Conservation (phyloP, 306 rosid species). For the Trifolium fragiferum region DNA sequence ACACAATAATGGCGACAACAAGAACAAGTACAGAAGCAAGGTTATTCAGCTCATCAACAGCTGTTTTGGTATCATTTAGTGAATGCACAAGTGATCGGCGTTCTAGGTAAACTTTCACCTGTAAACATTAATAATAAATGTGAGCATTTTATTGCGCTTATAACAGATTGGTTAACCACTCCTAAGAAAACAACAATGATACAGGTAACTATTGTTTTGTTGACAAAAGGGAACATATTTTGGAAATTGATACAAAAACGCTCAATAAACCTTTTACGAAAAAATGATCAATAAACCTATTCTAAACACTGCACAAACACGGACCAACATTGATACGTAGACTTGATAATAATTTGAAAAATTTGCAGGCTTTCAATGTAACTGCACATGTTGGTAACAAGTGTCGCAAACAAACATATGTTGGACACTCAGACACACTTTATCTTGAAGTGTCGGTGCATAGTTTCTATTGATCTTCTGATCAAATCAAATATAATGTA, state of each 20-base stretch:
- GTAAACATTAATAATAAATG: slow-evolving; percentile 39
- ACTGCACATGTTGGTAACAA: background rate
- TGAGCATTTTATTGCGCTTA: slow-evolving; percentile 22
- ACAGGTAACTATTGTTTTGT: background rate
- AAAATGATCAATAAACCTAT: background rate
- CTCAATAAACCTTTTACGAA: background rate
- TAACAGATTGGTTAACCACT: background rate
- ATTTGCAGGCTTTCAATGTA: background rate
- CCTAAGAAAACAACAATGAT: background rate
- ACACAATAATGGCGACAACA: slow-evolving; percentile 54
- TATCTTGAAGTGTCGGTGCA: background rate
- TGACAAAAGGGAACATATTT: slow-evolving; percentile 24
- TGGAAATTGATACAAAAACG: background rate
- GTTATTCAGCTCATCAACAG: slow-evolving; percentile 76
- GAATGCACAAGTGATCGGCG: slow-evolving; percentile 79
- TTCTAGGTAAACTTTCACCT: slow-evolving; percentile 84
- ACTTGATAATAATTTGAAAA: background rate
- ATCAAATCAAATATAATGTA: background rate
- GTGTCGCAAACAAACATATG: background rate
- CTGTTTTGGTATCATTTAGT: slow-evolving; percentile 81
- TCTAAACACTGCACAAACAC: background rate
- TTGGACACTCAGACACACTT: background rate
- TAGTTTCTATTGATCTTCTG: background rate
- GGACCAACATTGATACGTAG: background rate
- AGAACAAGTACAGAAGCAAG: slow-evolving; percentile 59